Base-by-base conservation (phyloP, 495 filamentous ascomycete species). In the Podospora pseudoanserina region DNA sequence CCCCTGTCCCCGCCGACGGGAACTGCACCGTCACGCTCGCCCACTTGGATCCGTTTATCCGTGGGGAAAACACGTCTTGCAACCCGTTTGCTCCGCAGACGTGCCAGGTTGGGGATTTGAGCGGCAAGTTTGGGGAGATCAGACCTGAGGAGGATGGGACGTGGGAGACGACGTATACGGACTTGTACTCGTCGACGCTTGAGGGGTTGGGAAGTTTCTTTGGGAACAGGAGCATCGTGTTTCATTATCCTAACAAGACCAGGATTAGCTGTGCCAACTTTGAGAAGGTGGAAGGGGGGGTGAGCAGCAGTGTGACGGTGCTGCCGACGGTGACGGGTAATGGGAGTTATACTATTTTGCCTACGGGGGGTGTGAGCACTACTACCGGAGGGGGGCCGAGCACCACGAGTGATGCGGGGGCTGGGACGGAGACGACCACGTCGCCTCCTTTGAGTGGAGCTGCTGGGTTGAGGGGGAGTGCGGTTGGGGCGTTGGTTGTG, bases 101-200 rank as follows among this genome's bases (percentile, higher is more conserved):
- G 0, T 97, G 93, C 82, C 87, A 96, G 77, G 87, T 91, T 28
- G 93, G 93, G 68, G 93, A 97, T 78, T 79, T 96, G 63, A 84
- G 86, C 70, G 93, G 93, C 73, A 97, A 96, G 83, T 85, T 93
- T 73, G 91, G 90, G 64, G 83, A 82, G 57, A 88, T 94, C 74
- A 67, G 72, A 0, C 56, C 61, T 9, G 30, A 54, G 2, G 81
- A 81, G 57, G 72, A 76, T 30, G 76, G 74, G 65, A 65, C 72
- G 0, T 88, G 79, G 77, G 71, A 70, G 15, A 72, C 72, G 58
- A 80, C 76, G 20, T 96, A 90, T 77, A 73, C 77, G 60, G 93
- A 97, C 76, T 73, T 79, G 32, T 97, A 88, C 81, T 76, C 89
- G 18, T 90, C 91, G 4, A 87, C 87, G 30, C 67, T 78, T 56